These are phyloP conservation scores for Trichoderma endophyticum DNA, from an alignment of 2,329 filamentous ascomycete species.

Conservation along the genomic window DNA sequence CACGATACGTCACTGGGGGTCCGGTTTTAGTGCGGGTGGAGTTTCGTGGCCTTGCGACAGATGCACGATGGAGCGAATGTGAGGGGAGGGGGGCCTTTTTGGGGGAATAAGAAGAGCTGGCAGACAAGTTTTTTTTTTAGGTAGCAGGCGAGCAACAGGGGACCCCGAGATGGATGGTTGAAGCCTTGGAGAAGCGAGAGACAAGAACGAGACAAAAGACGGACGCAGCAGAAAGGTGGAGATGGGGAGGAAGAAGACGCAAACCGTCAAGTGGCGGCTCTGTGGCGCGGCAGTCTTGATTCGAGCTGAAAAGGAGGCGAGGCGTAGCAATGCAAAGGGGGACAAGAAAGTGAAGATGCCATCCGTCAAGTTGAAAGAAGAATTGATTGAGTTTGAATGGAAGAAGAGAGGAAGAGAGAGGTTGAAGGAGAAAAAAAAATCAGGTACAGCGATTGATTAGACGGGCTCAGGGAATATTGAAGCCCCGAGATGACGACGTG, in stretches of 20 bases:
- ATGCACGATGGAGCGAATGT: conserved; percentile 12
- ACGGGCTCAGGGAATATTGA: neutral
- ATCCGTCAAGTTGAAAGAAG: neutral
- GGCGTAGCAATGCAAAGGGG: neutral
- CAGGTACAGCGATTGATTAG: neutral
- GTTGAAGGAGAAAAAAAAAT: neutral
- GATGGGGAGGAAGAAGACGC: neutral
- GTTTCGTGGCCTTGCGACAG: conserved; percentile 7
- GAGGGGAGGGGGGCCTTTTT: neutral
- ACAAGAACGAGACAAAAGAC: neutral
- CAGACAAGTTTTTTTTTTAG: neutral
- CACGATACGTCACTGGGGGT: conserved; percentile 19
- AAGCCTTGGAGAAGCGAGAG: neutral
- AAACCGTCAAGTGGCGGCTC: neutral
- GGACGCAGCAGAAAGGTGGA: conserved; percentile 6
- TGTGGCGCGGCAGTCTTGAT: conserved; percentile 1
- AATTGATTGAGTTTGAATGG: neutral
- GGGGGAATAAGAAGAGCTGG: neutral
- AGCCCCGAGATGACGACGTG: conserved; percentile 5
- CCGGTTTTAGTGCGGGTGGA: conserved; percentile 13
- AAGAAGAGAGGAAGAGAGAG: neutral
- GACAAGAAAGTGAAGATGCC: neutral
- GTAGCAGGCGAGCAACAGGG: conserved; percentile 1
- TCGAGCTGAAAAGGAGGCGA: conserved; percentile 3
- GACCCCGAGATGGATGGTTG: neutral